These are phyloP conservation scores for Blastomyces emzantsi DNA, from an alignment of 2,329 filamentous ascomycete genomes.

Conservation along the genomic window DNA sequence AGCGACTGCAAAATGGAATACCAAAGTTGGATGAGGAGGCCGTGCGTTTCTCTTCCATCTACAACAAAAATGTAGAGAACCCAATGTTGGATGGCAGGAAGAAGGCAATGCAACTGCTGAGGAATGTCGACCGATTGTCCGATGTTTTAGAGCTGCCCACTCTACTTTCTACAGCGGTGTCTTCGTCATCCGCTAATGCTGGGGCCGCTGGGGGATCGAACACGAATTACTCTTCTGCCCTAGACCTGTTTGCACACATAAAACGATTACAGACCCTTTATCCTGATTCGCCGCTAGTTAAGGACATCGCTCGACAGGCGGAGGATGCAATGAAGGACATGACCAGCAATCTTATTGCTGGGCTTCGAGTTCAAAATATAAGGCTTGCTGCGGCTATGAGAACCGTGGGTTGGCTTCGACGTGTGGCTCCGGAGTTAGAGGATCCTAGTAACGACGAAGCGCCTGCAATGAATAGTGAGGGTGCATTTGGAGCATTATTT, in stretches of 20 bases:
- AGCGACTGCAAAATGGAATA: slow-evolving; percentile 60
- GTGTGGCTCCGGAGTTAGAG: slow-evolving; percentile 74
- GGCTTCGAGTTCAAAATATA: slow-evolving; percentile 65
- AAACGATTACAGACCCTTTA: slow-evolving; percentile 76
- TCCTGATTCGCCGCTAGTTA: slow-evolving; percentile 65
- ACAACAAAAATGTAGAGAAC: slow-evolving; percentile 63
- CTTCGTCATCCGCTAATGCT: slow-evolving; percentile 34
- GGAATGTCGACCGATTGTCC: slow-evolving; percentile 80
- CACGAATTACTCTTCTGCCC: slow-evolving; percentile 74
- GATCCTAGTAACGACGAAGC: slow-evolving; percentile 25
- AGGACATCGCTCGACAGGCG: slow-evolving; percentile 64
- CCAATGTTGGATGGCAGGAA: slow-evolving; percentile 64
- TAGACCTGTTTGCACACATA: slow-evolving; percentile 92
- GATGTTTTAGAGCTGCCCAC: slow-evolving; percentile 87
- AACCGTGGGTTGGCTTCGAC: slow-evolving; percentile 81
- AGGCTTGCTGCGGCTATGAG: slow-evolving; percentile 86
- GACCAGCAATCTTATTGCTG: slow-evolving; percentile 71
- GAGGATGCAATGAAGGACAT: slow-evolving; percentile 83
- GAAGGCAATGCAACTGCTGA: slow-evolving; percentile 68
- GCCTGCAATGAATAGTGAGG: slow-evolving; percentile 41
- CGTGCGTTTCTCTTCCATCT: slow-evolving; percentile 70
- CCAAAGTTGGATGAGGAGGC: slow-evolving; percentile 72
- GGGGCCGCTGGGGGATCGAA: slow-evolving; percentile 37
- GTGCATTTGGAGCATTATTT: slow-evolving; percentile 72
- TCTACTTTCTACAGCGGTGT: slow-evolving; percentile 65